Conservation (phyloP, 2,329 filamentous ascomycete species). For the Colletotrichum gigasporum region DNA sequence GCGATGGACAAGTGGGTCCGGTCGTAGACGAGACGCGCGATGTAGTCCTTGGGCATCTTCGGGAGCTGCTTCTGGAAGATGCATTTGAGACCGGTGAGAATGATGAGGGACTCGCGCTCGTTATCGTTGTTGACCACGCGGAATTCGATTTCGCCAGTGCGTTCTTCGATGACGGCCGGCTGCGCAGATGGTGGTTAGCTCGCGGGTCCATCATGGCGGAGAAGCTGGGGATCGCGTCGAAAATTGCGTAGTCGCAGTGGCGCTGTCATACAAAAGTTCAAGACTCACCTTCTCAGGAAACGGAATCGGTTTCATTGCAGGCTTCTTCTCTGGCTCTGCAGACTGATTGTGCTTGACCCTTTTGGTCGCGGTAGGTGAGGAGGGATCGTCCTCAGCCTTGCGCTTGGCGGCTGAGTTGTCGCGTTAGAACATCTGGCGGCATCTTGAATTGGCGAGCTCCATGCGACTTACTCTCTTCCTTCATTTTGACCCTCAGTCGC, state of each 20-base stretch:
- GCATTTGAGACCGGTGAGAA: constrained; percentile 94
- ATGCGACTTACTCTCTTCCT: constrained; percentile 50
- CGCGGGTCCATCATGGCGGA: not conserved
- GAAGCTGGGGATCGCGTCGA: not conserved
- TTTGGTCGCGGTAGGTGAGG: constrained; percentile 70
- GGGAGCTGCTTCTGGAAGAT: constrained; percentile 98
- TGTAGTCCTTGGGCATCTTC: constrained; percentile 99
- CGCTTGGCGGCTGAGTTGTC: constrained; percentile 64
- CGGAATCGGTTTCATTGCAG: constrained; percentile 72
- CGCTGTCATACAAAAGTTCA: not conserved
- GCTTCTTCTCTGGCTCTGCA: constrained; percentile 59
- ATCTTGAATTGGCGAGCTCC: accelerated
- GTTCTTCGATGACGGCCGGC: constrained; percentile 93
- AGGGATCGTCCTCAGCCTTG: constrained; percentile 75
- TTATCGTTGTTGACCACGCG: constrained; percentile 98
- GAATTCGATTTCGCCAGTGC: constrained; percentile 94
- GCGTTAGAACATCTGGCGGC: not conserved
- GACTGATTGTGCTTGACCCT: constrained; percentile 65
- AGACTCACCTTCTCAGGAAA: constrained; percentile 84
- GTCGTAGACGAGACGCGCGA: constrained; percentile 96
- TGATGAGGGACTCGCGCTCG: constrained; percentile 86
- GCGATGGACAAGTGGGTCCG: constrained; percentile 95
- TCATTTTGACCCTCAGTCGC: constrained; percentile 37
- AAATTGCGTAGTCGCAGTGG: too few relatives aligned
- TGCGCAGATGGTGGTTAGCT: constrained; percentile 43